Base-by-base conservation (phyloP, 441 rosid genomes). In the Corymbia citriodora region DNA sequence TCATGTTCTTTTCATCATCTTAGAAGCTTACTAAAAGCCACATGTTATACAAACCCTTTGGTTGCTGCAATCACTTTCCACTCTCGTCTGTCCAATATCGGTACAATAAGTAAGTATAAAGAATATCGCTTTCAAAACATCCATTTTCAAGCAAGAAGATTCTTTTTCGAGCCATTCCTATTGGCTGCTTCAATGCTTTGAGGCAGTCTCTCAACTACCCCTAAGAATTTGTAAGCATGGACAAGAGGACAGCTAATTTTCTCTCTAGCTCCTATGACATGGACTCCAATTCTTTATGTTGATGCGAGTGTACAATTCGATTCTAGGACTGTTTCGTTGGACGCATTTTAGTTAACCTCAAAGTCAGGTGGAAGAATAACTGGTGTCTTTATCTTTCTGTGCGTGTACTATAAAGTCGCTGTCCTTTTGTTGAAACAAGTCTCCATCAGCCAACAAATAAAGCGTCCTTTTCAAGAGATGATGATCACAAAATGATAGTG, bases 391-490 rank as follows among this genome's bases (percentile, higher is more conserved):
- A 79, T 45, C 52, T 45, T 21, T 79, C 52, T 8, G 10, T 23
- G 85, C 45, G 85, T 12, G 85, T 45, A 23, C 53, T 13, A 45
- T 31, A n/a, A 89, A 89, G 63, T 72, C 33, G 40, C 57, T 88
- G 82, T 88, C 68, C 86, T 89, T 89, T 91, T 88, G 85, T 50
- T 2, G 61, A 79, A 45, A 1, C 85, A 3, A 15, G 90, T 93
- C 92, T 86, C 87, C 40, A 83, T 94, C 93, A 85, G 52, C 91
- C 94, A 92, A 92, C 94, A 86, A 93, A 82, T 88, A 48, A 53
- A 70, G 93, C 95, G 94, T 94, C 91, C 90, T 93, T 93, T 93
- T 91, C 90, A 94, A 93, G 96, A 45, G 92, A 92, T 70, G 90
- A 94, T 95, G 91, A 93, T 93, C 89, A 40, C 91, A 61, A 85